Evolutionary conservation across 164 flowering plant genomes (phyloP), one percentile per base, ranked within the genome.

Genomic region (Annona squamosa): DNA sequence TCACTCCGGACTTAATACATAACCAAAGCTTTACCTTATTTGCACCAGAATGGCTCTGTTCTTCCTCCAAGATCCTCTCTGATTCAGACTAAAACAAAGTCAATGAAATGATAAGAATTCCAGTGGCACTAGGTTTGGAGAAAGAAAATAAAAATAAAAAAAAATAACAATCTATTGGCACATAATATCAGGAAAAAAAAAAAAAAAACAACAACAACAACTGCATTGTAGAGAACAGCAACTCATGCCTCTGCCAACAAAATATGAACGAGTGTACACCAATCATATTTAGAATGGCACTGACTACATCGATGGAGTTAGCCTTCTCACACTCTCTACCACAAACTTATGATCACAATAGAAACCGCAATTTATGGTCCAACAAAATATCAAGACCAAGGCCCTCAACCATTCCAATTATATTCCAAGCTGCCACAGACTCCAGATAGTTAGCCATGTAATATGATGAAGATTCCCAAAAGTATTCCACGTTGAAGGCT

Each of bases 21-120:
- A 44, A 66, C 17, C 17, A 66, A 3, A 65, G 43, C 13, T 43
- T 44, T 19, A 90, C 93, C 90, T 82, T 81, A 72, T 77, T 81
- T 5, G 48, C 77, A 67, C 77, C 81, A 42, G 82, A 42, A 5
- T n/a, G 42, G 19, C 62, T 13, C 16, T 63, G 45, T 3, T 75
- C 91, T 78, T 86, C 86, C 76, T 77, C 76, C 72, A 61, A 73
- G 41, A 77, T 66, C 78, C 94, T 91, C 77, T 93, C 95, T 71
- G 85, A 86, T 82, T 93, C 98, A 70, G 78, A 83, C 98, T 93
- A 87, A 67, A 82, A 73, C 48, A 75, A 77, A 46, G 4, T 61
- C 63, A 62, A 62, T 18, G 9, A 37, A 67, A 70, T 74, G 63
- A 61, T 68, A 16, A 66, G 43, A 9, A 43, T 66, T 66, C 68